Base-by-base conservation (phyloP, 2,329 filamentous ascomycete genomes). In the Cladosporium colombiae region DNA sequence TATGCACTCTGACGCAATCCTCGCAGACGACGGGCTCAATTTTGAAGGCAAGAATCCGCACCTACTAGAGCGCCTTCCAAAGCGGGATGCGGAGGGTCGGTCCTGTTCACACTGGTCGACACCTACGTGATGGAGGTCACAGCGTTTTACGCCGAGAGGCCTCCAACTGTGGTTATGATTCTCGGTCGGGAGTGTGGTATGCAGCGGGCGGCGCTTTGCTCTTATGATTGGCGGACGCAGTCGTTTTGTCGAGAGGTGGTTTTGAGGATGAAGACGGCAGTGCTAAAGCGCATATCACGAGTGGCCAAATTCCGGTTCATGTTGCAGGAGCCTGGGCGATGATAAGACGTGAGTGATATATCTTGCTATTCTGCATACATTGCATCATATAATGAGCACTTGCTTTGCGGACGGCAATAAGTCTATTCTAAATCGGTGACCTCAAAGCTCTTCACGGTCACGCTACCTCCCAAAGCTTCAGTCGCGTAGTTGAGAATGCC, bases 401-500 rank as follows among this genome's bases (percentile, higher is more conserved):
- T 21, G 21, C 3, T 46, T 46, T 46, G 3, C n/a, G 3, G 8
- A 21, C 14, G 10, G n/a, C n/a, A 10, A n/a, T n/a, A 11, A 46
- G 40, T 46, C 40, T 46, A 46, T 21, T 46, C 40, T 11, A 3
- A 18, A 46, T 46, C 40, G 8, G 40, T 57, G 29, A 56, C n/a
- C 13, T 68, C 67, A 29, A 67, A 68, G n/a, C 57, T 62, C 67
- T 60, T 68, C 29, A 65, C 62, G 6, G 40, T 49, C 21, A 78
- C 69, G 57, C 70, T 62, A 0, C 77, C 78, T 4, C 77, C 77
- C 37, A 78, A 29, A 16, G 68, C 68, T 56, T 75, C 71, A 0
- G 78, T 79, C 6, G 78, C 77, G 65, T 74, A 76, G 53, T 79
- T 79, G 58, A 79, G 79, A 5, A 77, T 75, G 46, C 74, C 78